phyloP scores from a whole-genome alignment of 2,329 filamentous ascomycete genomes.

The Clonostachys solani region DNA sequence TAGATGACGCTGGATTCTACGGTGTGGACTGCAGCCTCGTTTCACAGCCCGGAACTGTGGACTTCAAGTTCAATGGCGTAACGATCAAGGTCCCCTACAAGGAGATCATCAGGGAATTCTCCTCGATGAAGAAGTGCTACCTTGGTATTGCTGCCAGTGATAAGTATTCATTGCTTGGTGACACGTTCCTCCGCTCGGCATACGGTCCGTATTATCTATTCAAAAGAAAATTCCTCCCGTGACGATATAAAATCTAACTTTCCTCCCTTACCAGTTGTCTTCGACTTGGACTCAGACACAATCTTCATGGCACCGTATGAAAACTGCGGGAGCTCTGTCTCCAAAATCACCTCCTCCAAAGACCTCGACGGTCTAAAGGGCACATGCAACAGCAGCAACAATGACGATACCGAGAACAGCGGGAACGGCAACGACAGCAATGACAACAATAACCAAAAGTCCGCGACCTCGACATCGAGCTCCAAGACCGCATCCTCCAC shows the following conservation, averaged over 20 bases:
- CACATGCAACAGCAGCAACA: slow-evolving; percentile 5
- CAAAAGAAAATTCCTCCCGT: neutral
- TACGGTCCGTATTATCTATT: slow-evolving; percentile 30
- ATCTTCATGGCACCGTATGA: slow-evolving; percentile 45
- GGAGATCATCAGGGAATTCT: slow-evolving; percentile 34
- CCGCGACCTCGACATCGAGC: neutral
- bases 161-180: slow-evolving; percentile 45
- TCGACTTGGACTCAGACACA: slow-evolving; percentile 43
- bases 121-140: slow-evolving; percentile 30
- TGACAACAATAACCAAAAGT: neutral
- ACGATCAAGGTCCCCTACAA: slow-evolving; percentile 43
- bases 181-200: slow-evolving; percentile 48
- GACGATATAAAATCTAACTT: neutral
- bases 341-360: slow-evolving; percentile 7
- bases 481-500: neutral
- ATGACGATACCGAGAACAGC: neutral
- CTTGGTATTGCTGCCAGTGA: slow-evolving; percentile 43
- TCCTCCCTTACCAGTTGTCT: slow-evolving; percentile 30
- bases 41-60: slow-evolving; percentile 32
- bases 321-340: slow-evolving; percentile 35
- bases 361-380: slow-evolving; percentile 8
- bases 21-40: slow-evolving; percentile 38
- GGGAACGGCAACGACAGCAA: neutral
- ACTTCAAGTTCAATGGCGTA: slow-evolving; percentile 43
- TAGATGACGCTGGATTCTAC: slow-evolving; percentile 38